Base-by-base conservation (phyloP, 164 flowering plant species). In the Kalanchoe fedtschenkoi region DNA sequence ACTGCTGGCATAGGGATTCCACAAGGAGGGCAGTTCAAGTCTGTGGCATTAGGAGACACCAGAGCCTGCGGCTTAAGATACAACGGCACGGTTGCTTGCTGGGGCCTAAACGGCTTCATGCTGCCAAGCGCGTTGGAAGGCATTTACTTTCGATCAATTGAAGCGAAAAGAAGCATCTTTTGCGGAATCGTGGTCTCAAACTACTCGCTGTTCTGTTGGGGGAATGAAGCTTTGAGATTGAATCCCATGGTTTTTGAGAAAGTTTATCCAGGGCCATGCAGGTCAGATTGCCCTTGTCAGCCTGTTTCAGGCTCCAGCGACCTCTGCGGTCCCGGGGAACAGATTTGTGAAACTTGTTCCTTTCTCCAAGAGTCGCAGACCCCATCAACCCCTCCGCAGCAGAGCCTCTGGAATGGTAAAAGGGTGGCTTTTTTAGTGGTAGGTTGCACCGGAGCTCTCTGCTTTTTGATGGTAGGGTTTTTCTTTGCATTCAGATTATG, bases 181-280 rank as follows among this genome's bases (percentile, higher is more conserved):
- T 91, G 98, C 59, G 98, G 91, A 3, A 68, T 87, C 54, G 3
- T 38, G 35, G 8, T 17, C 0, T 7, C 37, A 0, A 76, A 89
- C 57, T 79, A 14, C 19, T 75, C 89, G 0, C 55, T 91, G 64
- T 34, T 68, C 54, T 91, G 98, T 66, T 91, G 96, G 96, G 95
- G 89, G 0, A 66, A 65, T 63, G 72, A 56, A 14, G 59, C 10
- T 53, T 63, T 78, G 1, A 65, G 60, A 17, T 24, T 72, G 1
- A 70, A 67, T 66, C 15, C 32, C 1, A 17, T 29, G 62, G 83
- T 87, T 16, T 80, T 84, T 29, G 51, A 62, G 0, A 13, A 37
- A 7, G 91, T 81, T 21, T 24, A 79, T 62, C 92, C 98, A 0
- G 90, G 92, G 4, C 72, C 85, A 1, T 88, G 97, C 63, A 56